Evolutionary conservation across 192 early-diverging fungal species (phyloP).

Genomic region (Rhizoclosmatium globosum): DNA sequence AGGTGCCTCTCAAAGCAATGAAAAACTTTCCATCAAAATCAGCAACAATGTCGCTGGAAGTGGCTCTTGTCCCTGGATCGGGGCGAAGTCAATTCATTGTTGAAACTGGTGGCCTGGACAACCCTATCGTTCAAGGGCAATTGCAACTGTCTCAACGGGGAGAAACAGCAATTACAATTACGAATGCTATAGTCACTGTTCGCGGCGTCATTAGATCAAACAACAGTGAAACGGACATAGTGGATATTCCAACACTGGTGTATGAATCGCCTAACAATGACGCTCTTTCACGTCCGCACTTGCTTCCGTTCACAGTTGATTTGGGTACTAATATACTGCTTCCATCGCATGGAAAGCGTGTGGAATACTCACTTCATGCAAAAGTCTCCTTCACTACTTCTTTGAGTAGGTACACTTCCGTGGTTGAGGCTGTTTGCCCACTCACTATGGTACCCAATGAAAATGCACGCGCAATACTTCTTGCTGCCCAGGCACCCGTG

Average conservation of each 20-base stretch:
- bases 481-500: conserved; percentile 22
- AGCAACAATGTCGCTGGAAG: too few species aligned
- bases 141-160: too few species aligned
- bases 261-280: background rate
- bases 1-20: too few species aligned
- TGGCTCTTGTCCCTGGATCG: too few species aligned
- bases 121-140: too few species aligned
- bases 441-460: conserved; percentile 7
- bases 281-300: background rate
- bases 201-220: too few species aligned
- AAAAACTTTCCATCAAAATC: too few species aligned
- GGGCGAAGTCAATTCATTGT: too few species aligned
- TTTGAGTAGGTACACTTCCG: background rate
- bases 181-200: too few species aligned
- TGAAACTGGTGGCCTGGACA: too few species aligned
- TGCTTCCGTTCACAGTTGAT: background rate
- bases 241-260: background rate
- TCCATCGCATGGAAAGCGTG: background rate
- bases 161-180: too few species aligned
- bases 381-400: background rate
- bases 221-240: too few species aligned
- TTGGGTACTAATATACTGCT: background rate
- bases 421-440: background rate
- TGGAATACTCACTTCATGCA: conserved; percentile 4
- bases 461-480: conserved; percentile 12